A percentile compares a stretch with the other conserved stretches of the same genome.
Evolutionary conservation across 2,329 filamentous ascomycete species (phyloP).

Genomic region (Trichophaea hybrida): DNA sequence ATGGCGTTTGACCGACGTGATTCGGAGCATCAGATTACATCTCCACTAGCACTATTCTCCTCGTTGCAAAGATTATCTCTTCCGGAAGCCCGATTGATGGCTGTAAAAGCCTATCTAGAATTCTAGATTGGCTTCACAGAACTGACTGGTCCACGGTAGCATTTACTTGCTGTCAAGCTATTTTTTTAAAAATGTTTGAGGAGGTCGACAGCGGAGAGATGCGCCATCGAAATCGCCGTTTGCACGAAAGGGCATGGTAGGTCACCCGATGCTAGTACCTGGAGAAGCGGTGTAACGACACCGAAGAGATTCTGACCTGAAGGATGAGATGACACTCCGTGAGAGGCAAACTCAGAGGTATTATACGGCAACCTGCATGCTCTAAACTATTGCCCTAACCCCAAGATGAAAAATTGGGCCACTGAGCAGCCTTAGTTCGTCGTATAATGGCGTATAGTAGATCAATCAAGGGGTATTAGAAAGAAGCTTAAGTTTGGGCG

Average conservation of each 20-base stretch:
- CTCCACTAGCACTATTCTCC: not conserved
- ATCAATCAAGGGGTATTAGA: too few species aligned
- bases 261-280: constrained; percentile 14
- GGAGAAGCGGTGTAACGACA: constrained; percentile 2
- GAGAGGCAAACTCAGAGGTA: not conserved
- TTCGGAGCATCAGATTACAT: not conserved
- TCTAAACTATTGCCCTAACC: not conserved
- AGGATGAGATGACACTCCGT: not conserved
- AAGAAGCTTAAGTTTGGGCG: too few species aligned
- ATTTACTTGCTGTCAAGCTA: not conserved
- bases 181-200: not conserved
- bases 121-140: not conserved
- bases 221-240: constrained; percentile 8
- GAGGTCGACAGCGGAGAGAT: constrained; percentile 1
- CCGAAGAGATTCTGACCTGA: constrained; percentile 1
- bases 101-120: not conserved
- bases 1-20: not conserved
- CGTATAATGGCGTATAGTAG: too few species aligned
- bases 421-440: not conserved
- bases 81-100: not conserved
- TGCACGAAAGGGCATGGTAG: constrained; percentile 10
- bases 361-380: not conserved
- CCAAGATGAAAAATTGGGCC: not conserved
- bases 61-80: not conserved
- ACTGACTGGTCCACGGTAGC: constrained; percentile 1